Conservation (phyloP, 345 rosid genomes). For the Corchorus capsularis region DNA sequence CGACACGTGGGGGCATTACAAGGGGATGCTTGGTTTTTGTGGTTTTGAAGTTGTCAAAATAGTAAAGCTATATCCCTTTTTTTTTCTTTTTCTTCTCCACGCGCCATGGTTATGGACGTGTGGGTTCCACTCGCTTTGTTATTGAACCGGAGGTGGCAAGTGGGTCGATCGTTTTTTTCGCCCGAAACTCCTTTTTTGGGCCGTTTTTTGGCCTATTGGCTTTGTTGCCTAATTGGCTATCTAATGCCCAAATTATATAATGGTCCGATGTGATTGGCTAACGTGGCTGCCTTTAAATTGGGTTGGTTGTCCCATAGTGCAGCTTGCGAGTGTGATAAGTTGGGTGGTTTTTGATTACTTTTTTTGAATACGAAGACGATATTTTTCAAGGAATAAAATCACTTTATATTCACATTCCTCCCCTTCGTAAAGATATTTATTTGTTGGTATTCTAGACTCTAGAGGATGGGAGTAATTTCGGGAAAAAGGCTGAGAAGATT, state of each 20-base stretch:
- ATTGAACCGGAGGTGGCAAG: not conserved
- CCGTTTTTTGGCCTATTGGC: no score
- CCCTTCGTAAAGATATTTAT: no score
- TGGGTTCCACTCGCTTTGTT: not conserved
- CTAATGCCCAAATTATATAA: no score
- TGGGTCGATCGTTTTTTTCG: not conserved
- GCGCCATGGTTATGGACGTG: not conserved
- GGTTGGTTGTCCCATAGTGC: not conserved
- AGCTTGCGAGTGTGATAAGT: not conserved
- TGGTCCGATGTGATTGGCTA: not conserved
- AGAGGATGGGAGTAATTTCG: no score
- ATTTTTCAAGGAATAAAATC: constrained; percentile 4
- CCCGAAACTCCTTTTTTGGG: no score
- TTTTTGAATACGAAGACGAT: not conserved
- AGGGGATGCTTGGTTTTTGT: not conserved
- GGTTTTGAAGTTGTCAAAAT: not conserved
- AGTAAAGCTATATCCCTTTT: not conserved
- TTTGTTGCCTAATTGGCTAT: no score
- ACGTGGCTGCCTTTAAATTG: not conserved
- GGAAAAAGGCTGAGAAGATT: no score
- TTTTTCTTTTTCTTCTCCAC: not conserved
- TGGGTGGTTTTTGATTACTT: not conserved
- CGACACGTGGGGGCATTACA: constrained; percentile 12
- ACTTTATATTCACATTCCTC: not conserved
- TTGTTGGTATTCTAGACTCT: no score